phyloP scores from a whole-genome alignment of 192 early-diverging fungal species.

The Rhizophagus clarus region DNA sequence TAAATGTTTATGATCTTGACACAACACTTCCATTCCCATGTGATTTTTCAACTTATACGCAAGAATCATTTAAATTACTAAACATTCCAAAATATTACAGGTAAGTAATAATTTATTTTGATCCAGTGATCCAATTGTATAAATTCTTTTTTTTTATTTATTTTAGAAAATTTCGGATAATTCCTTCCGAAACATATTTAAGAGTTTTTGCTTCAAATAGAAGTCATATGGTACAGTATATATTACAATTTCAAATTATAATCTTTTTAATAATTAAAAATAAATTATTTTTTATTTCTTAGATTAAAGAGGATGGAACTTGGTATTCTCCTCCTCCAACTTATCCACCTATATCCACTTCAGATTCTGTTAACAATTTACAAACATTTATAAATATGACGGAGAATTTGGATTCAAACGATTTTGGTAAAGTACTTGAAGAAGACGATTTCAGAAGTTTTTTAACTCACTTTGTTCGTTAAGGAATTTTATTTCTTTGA shows the following conservation, averaged over 20 bases:
- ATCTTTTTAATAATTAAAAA: background rate
- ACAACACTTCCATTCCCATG: slow-evolving; percentile 23
- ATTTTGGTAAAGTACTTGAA: slow-evolving; percentile 9
- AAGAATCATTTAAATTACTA: background rate
- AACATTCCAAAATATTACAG: background rate
- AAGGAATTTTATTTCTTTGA: too few relatives aligned
- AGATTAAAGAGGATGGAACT: slow-evolving; percentile 15
- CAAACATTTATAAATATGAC: slow-evolving; percentile 14
- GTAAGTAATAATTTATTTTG: background rate
- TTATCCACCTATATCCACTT: background rate
- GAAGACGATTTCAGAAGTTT: slow-evolving; percentile 4
- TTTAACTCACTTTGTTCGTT: background rate
- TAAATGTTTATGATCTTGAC: slow-evolving; percentile 27
- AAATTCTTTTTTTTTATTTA: background rate
- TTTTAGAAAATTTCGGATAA: slow-evolving; percentile 16
- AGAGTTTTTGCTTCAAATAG: slow-evolving; percentile 27
- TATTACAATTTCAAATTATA: background rate
- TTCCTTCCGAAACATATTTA: slow-evolving; percentile 8
- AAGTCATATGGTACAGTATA: slow-evolving; percentile 18
- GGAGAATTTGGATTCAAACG: slow-evolving; percentile 10
- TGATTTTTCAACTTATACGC: slow-evolving; percentile 10
- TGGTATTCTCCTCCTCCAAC: slow-evolving; percentile 1
- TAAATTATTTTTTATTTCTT: background rate
- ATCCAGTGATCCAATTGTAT: background rate
- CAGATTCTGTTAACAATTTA: slow-evolving; percentile 12